Evolutionary conservation across 352 stramenopile species (phyloP).

Genomic region (Globisporangium nodosum): DNA sequence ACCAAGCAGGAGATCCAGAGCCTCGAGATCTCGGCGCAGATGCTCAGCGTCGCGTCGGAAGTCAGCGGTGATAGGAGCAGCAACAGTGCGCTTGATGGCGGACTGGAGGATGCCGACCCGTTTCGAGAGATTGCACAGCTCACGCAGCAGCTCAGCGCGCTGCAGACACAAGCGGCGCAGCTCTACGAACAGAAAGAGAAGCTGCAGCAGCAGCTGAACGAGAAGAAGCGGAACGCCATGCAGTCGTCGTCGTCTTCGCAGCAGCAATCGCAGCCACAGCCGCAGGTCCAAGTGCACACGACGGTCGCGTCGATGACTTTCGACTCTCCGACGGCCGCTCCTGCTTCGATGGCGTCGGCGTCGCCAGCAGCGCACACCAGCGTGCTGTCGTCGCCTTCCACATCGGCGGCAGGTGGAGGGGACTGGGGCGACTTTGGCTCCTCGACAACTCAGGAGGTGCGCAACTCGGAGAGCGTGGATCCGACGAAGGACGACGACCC

Average conservation of each 20-base stretch:
- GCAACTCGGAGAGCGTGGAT: slow-evolving; percentile 7
- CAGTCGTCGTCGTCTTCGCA: no score
- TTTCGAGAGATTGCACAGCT: slow-evolving; percentile 26
- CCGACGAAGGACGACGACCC: not conserved
- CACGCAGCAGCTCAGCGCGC: slow-evolving; percentile 36
- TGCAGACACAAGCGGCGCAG: slow-evolving; percentile 38
- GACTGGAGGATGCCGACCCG: slow-evolving; percentile 14
- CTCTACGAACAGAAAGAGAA: slow-evolving; percentile 19
- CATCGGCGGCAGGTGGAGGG: not conserved
- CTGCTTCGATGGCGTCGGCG: not conserved
- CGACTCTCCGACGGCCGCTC: no score
- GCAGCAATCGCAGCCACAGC: not conserved
- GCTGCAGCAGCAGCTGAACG: slow-evolving; percentile 18
- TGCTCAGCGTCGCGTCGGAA: slow-evolving; percentile 46
- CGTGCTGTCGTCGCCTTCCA: not conserved
- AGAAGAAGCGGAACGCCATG: slow-evolving; percentile 3
- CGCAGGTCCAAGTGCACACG: no score
- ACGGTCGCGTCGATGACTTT: no score
- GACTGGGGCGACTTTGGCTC: slow-evolving; percentile 2
- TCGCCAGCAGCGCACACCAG: not conserved
- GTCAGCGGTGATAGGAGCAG: slow-evolving; percentile 1
- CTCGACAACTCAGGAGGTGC: slow-evolving; percentile 2
- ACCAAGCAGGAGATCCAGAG: slow-evolving; percentile 66
- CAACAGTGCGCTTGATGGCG: not conserved
- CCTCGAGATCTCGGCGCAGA: slow-evolving; percentile 58